Conservation (phyloP, 2,329 filamentous ascomycete species). For the Diplodia sapinea region DNA sequence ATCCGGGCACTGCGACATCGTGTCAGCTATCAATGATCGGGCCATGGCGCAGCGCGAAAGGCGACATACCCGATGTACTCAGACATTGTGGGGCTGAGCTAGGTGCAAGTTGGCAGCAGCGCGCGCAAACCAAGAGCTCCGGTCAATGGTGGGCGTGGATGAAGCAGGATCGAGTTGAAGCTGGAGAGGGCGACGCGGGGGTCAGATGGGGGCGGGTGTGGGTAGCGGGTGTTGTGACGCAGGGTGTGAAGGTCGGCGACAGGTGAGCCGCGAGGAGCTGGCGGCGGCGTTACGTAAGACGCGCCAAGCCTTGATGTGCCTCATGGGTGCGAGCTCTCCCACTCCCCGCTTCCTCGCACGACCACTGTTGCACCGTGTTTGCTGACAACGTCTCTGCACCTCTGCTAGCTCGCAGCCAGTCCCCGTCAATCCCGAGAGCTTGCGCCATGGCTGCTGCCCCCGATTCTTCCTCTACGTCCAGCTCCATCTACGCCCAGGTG, state of each 20-base stretch:
- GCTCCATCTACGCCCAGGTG: slow-evolving; percentile 60
- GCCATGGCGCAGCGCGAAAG: slow-evolving; percentile 34
- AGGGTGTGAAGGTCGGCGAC: slow-evolving; percentile 25
- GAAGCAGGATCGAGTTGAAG: slow-evolving; percentile 34
- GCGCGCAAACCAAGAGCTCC: slow-evolving; percentile 26
- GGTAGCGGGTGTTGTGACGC: slow-evolving; percentile 19
- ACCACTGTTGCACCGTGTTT: not conserved
- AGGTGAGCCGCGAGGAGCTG: slow-evolving; percentile 27
- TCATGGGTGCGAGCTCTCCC: slow-evolving; percentile 12
- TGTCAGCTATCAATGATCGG: slow-evolving; percentile 47
- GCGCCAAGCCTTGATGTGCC: slow-evolving; percentile 25
- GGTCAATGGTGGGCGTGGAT: slow-evolving; percentile 36
- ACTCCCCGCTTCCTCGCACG: slow-evolving; percentile 6
- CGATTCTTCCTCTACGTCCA: not conserved
- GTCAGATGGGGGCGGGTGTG: slow-evolving; percentile 13
- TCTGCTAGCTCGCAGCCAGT: not conserved
- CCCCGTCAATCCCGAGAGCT: not conserved
- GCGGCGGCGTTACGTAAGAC: slow-evolving; percentile 20
- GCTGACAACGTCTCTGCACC: not conserved
- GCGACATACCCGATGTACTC: slow-evolving; percentile 65
- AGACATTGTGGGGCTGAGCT: slow-evolving; percentile 54
- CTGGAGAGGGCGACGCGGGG: not conserved
- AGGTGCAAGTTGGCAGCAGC: slow-evolving; percentile 23
- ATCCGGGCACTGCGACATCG: slow-evolving; percentile 75
- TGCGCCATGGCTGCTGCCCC: slow-evolving; percentile 17